Base-by-base conservation (phyloP, 257 asterid genomes). In the Fraxinus pennsylvanica region DNA sequence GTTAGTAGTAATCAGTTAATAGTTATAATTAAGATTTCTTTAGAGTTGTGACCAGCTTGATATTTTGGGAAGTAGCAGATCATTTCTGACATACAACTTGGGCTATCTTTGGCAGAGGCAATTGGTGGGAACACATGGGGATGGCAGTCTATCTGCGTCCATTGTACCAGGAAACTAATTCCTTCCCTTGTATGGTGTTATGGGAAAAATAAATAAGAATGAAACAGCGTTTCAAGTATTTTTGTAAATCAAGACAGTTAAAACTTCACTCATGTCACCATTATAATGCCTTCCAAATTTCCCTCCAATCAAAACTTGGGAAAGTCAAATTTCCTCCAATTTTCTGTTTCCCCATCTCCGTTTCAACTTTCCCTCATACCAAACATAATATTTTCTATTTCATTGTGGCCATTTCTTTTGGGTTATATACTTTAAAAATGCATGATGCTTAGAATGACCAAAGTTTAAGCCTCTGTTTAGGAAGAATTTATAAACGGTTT, bases 61-160 rank as follows among this genome's bases (percentile, higher is more conserved):
- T 61, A 61, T 21, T 61, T 61, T 61, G 5, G 14, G 68, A 9
- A 61, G 14, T 61, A 22, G 17, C 68, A 22, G 68, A 22, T 61
- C 12, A 61, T 30, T 25, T 9, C 43, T 78, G 76, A 27, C 39
- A n/a, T 41, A 14, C 61, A 15, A 43, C 30, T 38, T 52, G 41
- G 54, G 7, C 66, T 21, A 12, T 73, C 14, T 65, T 70, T 69
- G 76, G 52, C 61, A 15, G 73, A 59, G 32, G 35, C 50, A 38
- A 76, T 36, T 75, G 50, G 68, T 68, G 71, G 59, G 32, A 35
- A 52, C 30, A 68, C 33, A 77, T 33, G 9, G 69, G 57, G 12
- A 29, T 47, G 45, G 54, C 15, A 59, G 8, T 69, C 19, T 17
- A 5, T 35, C 3, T 73, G 8, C 5, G 1, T 74, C 39, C 30